Evolutionary conservation across 257 asterid species (phyloP).

Genomic region (Mentha longifolia): DNA sequence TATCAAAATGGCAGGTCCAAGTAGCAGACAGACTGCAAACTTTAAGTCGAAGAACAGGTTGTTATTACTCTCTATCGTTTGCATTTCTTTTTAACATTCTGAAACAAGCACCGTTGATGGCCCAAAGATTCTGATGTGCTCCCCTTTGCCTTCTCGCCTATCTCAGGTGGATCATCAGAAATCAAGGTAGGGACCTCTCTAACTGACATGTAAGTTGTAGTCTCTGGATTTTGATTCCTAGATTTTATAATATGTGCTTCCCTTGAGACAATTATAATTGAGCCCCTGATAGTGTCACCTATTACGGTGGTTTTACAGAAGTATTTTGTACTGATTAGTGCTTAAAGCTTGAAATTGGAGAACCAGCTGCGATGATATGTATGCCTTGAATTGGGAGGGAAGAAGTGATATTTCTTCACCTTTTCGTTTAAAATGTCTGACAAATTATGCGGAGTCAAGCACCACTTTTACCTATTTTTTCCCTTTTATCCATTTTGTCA

Average conservation of each 20-base stretch:
- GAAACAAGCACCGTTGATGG: slow-evolving; percentile 16
- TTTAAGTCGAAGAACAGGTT: slow-evolving; percentile 78
- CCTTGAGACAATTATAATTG: slow-evolving; percentile 21
- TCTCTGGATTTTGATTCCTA: slow-evolving; percentile 25
- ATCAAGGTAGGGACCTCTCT: slow-evolving; percentile 82
- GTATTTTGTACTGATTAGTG: slow-evolving; percentile 27
- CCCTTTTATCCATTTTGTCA: slow-evolving; percentile 37
- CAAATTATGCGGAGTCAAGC: slow-evolving; percentile 29
- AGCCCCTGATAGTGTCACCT: slow-evolving; percentile 24
- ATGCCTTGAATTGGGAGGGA: slow-evolving; percentile 20
- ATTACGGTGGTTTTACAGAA: slow-evolving; percentile 31
- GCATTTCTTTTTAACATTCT: background rate
- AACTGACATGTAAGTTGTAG: slow-evolving; percentile 54
- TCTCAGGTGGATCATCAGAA: slow-evolving; percentile 62
- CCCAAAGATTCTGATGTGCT: slow-evolving; percentile 26
- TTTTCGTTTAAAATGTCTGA: slow-evolving; percentile 25
- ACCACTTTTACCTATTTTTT: slow-evolving; percentile 29
- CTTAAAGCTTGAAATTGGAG: slow-evolving; percentile 28
- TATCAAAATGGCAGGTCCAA: slow-evolving; percentile 84
- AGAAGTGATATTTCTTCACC: slow-evolving; percentile 29
- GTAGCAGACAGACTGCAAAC: slow-evolving; percentile 81
- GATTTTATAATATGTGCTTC: slow-evolving; percentile 17
- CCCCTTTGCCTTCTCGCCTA: slow-evolving; percentile 26
- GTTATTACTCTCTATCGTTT: slow-evolving; percentile 14
- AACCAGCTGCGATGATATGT: slow-evolving; percentile 19